A percentile compares a stretch with the other conserved stretches of the same genome.
These are phyloP conservation scores for Fusarium sp. DNA, from an alignment of 2,329 filamentous ascomycete genomes.

Conservation along the genomic window DNA sequence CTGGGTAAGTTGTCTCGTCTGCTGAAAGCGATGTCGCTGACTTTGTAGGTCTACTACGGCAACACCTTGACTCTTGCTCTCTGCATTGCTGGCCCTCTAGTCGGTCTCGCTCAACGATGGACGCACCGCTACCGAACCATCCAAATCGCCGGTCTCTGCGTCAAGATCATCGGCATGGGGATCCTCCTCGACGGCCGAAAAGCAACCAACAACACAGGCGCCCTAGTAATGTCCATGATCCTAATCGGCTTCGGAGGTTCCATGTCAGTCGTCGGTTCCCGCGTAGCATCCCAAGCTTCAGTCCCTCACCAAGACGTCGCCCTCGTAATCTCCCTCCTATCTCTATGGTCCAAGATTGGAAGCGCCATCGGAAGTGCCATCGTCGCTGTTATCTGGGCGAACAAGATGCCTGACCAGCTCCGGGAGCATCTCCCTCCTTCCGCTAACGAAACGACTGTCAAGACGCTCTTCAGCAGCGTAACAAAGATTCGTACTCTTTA, in stretches of 20 bases:
- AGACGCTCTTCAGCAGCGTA: conserved; percentile 47
- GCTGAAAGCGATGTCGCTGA: conserved; percentile 22
- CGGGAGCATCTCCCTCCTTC: conserved; percentile 37
- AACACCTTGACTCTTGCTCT: conserved; percentile 50
- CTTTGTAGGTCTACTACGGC: conserved; percentile 48
- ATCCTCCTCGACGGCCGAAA: conserved; percentile 40
- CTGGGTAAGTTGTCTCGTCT: conserved; percentile 50
- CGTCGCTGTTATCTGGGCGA: conserved; percentile 49
- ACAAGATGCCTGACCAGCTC: conserved; percentile 42
- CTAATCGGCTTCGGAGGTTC: conserved; percentile 48
- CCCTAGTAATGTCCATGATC: conserved; percentile 45
- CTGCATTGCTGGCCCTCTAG: conserved; percentile 47
- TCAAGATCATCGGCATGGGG: conserved; percentile 50
- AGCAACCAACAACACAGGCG: conserved; percentile 44
- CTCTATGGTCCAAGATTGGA: conserved; percentile 50
- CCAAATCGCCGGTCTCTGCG: conserved; percentile 48
- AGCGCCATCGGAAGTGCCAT: conserved; percentile 48
- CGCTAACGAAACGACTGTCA: conserved; percentile 34
- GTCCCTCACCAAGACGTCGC: conserved; percentile 52
- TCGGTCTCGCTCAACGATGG: conserved; percentile 46
- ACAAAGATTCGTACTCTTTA: conserved; percentile 46
- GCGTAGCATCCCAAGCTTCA: conserved; percentile 50
- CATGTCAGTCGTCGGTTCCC: conserved; percentile 49
- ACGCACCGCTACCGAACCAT: conserved; percentile 52
- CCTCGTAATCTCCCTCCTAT: conserved; percentile 46